Base-by-base conservation (phyloP, 768 basidiomycete species). In the Tricholoma sp. region DNA sequence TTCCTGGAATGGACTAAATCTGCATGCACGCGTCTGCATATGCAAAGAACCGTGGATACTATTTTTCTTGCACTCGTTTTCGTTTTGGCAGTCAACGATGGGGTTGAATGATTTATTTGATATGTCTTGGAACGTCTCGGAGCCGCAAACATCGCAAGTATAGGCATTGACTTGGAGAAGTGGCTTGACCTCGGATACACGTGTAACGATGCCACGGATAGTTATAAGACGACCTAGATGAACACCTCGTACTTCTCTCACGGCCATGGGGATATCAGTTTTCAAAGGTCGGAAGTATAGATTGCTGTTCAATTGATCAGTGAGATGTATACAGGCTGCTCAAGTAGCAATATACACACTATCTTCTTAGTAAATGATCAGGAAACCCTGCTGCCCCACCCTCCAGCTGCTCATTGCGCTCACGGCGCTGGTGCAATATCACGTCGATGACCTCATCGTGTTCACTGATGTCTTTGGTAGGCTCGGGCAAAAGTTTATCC, bases 181-280 rank as follows among this genome's bases (percentile, higher is more conserved):
- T 9, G 97, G 97, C 68, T 98, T 98, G 68, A 99, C 97, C 76
- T 98, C 97, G 3, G 95, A 98, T 3, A 99, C 94, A 59, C 97
- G 94, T 31, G 94, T 99, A 53, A 98, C 94, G 62, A 99, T 98
- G 54, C 97, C 97, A 41, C 95, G 91, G 60, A 96, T 91, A 33
- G 94, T 98, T 69, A 99, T 96, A 57, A 98, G 78, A 59, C 82
- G 87, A 48, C 97, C 97, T n/a, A 98, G 81, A 59, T 93, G 87
- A 7, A 74, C 64, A 12, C 94, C 91, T 61, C 84, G 88, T 44
- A 98, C 93, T 45, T 96, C 87, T 52, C 97, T 87, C 13, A 98
- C 97, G 36, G 97, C 94, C 67, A 97, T 79, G 12, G 87, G 79
- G 15, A 84, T 66, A 60, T 89, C 86, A 13, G 80, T 85, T n/a